Base-by-base conservation (phyloP, 2,329 filamentous ascomycete species). In the Neofusicoccum ribis region DNA sequence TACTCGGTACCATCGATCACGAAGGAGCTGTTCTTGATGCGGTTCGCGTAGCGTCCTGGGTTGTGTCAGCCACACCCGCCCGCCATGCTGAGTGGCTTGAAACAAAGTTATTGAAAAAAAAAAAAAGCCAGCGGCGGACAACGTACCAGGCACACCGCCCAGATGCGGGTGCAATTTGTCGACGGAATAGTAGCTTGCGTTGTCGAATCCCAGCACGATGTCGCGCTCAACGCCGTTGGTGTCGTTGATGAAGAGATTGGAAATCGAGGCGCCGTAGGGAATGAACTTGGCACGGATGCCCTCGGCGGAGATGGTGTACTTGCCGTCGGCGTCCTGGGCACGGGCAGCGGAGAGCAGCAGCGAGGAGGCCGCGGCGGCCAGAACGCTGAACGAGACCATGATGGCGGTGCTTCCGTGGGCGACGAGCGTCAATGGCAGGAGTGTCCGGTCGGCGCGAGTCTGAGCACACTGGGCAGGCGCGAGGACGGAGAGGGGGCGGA, bases 11-110 rank as follows among this genome's bases (percentile, higher is more conserved):
- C 89, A 69, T 91, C 89, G 65, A 92, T 86, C 66, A 80, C 83
- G 72, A 92, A 92, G 5, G 85, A 89, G 76, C 86, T 88, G 81
- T 93, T 92, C 82, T 87, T 88, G 81, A 93, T 93, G 69, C 91
- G 88, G 77, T 93, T 93, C 66, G 91, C 91, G 74, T 93, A 93
- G 64, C 91, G 88, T 77, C 76, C 74, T 56, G 27, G 31, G 3
- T 31, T 4, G 41, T 9, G 60, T 43, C 47, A 50, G 59, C 59
- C 34, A 43, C 14, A 37, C n/a, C 15, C 31, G 39, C 23, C 5
- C 23, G 17, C 37, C 23, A n/a, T 34, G 23, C 12, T n/a, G 27
- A 15, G n/a, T 5, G 27, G 41, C 56, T 27, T 34, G 51, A 23
- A 27, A 31, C 31, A 23, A 23, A 23, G 3, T 23, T 3, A 3